Base-by-base conservation (phyloP, 305 asterid species). In the Fraxinus latifolia region DNA sequence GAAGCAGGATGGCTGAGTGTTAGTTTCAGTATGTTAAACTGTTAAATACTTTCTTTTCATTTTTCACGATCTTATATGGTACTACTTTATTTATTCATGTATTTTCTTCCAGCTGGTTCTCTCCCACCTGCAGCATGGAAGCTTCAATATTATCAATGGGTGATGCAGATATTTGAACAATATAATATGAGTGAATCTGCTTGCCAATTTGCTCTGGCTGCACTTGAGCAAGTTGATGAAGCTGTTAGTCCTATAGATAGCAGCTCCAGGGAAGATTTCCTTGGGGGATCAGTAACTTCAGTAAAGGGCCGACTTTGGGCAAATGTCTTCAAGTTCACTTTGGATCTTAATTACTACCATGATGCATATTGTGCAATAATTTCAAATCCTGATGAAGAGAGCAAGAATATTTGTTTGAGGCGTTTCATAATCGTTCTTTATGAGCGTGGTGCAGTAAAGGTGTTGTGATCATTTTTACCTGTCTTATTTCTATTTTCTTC, bases 201-300 rank as follows among this genome's bases (percentile, higher is more conserved):
- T 77, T 87, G 93, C 86, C 95, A 91, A 83, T 94, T 94, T 83
- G 95, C 99, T 78, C 90, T 89, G 84, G 93, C 97, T 84, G 97
- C 98, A 55, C 97, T 96, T 88, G 99, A 96, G 91, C 99, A 92
- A 89, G 98, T 94, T 87, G 99, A 96, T 84, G 98, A 91, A 90
- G 94, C 97, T 86, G 89, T 91, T 84, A 87, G 80, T 74, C 85
- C 84, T 84, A 39, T 74, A 55, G 89, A 88, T 83, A 87, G 84
- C 77, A 86, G 84, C 87, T 83, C 81, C 29, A 76, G 82, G 34
- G 91, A 89, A 79, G 89, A 84, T 85, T 58, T 71, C 55, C 81
- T 83, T 78, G 88, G 88, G 88, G 98, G 92, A 86, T 91, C 98
- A 80, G 91, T 84, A 83, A 85, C 90, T 86, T 86, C 90, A 78